Conservation (phyloP, 177 flowering plant species). For the Vitis hybrid region DNA sequence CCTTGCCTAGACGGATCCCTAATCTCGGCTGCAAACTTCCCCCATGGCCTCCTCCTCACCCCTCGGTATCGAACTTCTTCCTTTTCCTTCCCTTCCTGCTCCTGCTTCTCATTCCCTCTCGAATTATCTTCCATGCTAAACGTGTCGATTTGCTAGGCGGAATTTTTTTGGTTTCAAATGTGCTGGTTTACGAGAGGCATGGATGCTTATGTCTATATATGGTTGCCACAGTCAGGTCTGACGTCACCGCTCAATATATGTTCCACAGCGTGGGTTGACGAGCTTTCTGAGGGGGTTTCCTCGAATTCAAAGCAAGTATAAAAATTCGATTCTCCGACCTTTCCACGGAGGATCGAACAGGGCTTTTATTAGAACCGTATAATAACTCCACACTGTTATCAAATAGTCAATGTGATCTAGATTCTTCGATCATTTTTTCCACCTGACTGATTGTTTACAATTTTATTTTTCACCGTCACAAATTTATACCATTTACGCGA, state of each 20-base stretch:
- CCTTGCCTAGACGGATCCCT: conserved; percentile 49
- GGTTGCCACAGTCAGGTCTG: neutral
- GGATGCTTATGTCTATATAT: neutral
- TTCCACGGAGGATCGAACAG: neutral
- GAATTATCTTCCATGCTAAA: conserved; percentile 15
- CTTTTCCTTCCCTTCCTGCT: conserved; percentile 14
- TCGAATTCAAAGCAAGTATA: neutral
- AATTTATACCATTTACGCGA: no score
- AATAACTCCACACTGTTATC: no score
- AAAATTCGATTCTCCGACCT: conserved; percentile 12
- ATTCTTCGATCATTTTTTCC: no score
- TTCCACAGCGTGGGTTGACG: conserved; percentile 9
- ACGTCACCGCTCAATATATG: no score
- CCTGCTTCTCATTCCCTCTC: conserved; percentile 7
- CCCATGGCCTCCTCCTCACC: conserved; percentile 58
- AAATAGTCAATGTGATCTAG: no score
- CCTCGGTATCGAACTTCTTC: conserved; percentile 48
- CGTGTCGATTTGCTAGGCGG: neutral
- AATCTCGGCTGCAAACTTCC: conserved; percentile 60
- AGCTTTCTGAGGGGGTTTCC: conserved; percentile 9
- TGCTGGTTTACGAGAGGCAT: no score
- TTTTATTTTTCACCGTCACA: no score
- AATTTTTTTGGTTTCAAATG: neutral
- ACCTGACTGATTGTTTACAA: no score
- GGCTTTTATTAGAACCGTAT: no score